phyloP scores from a whole-genome alignment of 352 stramenopile genomes.

The Pythium sukuiense region DNA sequence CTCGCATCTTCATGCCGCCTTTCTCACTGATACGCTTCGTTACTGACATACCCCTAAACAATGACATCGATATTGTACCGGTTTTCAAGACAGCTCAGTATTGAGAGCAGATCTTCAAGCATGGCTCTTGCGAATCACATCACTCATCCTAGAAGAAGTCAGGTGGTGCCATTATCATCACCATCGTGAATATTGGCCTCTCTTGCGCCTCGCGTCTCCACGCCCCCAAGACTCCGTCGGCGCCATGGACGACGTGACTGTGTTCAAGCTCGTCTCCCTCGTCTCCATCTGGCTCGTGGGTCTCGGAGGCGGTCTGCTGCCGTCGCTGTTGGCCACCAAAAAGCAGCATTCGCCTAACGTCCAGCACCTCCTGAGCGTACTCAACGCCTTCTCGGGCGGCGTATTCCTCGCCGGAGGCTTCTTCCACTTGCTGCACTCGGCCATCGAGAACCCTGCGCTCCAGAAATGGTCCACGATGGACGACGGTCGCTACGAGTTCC shows the following conservation, averaged over 20 bases:
- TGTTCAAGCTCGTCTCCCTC: constrained; percentile 83
- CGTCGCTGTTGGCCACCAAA: constrained; percentile 42
- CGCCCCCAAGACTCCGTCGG: constrained; percentile 21
- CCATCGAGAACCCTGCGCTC: constrained; percentile 69
- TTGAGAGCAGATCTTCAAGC: background rate
- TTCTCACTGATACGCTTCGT: background rate
- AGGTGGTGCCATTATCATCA: background rate
- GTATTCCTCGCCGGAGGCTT: constrained; percentile 81
- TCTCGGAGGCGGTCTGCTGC: constrained; percentile 53
- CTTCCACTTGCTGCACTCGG: constrained; percentile 70
- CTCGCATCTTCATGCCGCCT: background rate
- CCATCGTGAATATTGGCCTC: background rate
- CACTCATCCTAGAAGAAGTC: background rate
- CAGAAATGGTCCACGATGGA: constrained; percentile 64
- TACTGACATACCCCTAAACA: background rate
- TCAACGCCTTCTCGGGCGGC: constrained; percentile 73
- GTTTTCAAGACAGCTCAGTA: background rate
- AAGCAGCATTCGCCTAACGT: constrained; percentile 38
- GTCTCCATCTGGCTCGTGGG: constrained; percentile 72
- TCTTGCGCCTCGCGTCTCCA: background rate
- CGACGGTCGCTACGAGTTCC: constrained; percentile 63
- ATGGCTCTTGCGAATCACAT: background rate
- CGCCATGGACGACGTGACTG: constrained; percentile 52
- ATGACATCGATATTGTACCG: background rate
- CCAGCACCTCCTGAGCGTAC: constrained; percentile 36